A percentile compares a stretch with the other conserved stretches of the same genome.
Conservation (phyloP, 257 asterid species). For the Solanum microdontum region DNA sequence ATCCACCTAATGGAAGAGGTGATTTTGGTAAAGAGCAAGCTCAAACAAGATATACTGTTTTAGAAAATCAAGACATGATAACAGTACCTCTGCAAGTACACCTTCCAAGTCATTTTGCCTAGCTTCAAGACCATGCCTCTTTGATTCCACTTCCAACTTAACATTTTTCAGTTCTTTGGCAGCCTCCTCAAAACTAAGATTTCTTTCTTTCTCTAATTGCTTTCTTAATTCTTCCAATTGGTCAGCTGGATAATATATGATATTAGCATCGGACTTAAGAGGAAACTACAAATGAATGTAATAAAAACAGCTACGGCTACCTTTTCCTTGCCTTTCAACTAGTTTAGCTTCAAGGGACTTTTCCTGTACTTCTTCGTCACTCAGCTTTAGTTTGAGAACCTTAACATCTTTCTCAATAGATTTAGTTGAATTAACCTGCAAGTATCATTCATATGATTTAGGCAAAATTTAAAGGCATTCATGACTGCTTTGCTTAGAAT, state of each 20-base stretch:
- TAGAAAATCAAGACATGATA: neutral
- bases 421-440: slow-evolving; percentile 59
- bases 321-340: slow-evolving; percentile 56
- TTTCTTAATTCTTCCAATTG: slow-evolving; percentile 43
- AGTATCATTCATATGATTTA: neutral
- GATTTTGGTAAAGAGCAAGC: neutral
- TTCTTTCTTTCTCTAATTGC: slow-evolving; percentile 53
- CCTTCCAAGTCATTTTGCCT: slow-evolving; percentile 60
- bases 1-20: slow-evolving; percentile 35
- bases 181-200: slow-evolving; percentile 29
- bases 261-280: neutral
- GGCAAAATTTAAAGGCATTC: neutral
- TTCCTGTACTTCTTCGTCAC: slow-evolving; percentile 50
- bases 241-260: slow-evolving; percentile 31
- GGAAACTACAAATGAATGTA: neutral
- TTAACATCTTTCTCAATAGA: slow-evolving; percentile 72
- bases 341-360: slow-evolving; percentile 68
- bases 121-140: slow-evolving; percentile 32
- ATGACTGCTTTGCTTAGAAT: neutral
- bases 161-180: slow-evolving; percentile 51
- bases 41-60: neutral
- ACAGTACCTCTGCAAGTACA: slow-evolving; percentile 48
- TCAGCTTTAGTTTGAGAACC: slow-evolving; percentile 46
- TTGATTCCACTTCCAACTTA: slow-evolving; percentile 48
- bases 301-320: slow-evolving; percentile 21